phyloP scores from a whole-genome alignment of 2,329 filamentous ascomycete species.

The Plenodomus biglobosus region DNA sequence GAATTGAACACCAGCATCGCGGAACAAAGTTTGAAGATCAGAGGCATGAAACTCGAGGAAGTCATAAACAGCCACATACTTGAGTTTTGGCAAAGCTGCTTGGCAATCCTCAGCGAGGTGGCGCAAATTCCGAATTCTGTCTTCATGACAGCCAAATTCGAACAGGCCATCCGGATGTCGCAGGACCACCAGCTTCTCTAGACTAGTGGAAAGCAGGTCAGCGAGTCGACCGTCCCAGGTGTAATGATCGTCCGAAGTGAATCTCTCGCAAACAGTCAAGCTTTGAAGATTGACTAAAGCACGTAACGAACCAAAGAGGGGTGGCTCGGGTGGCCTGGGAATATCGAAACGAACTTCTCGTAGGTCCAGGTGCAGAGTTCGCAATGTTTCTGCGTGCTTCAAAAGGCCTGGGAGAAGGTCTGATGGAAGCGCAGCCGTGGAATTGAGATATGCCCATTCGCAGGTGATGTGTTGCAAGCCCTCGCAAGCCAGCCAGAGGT shows the following conservation, averaged over 20 bases:
- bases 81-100: constrained; percentile 5
- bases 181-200: constrained; percentile 15
- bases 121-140: constrained; percentile 1
- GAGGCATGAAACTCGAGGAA: not conserved
- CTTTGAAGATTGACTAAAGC: constrained; percentile 9
- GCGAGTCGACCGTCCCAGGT: constrained; percentile 2
- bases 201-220: constrained; percentile 11
- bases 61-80: not conserved
- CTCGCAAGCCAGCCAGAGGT: constrained; percentile 13
- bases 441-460: constrained; percentile 19
- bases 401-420: constrained; percentile 15
- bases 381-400: constrained; percentile 15
- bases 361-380: constrained; percentile 19
- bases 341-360: constrained; percentile 5
- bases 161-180: not conserved
- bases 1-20: constrained; percentile 3
- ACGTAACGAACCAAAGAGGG: constrained; percentile 12
- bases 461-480: constrained; percentile 24
- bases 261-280: constrained; percentile 14
- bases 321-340: not conserved
- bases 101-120: constrained; percentile 9
- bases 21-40: not conserved
- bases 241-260: not conserved
- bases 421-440: not conserved
- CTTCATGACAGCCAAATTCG: not conserved